A percentile compares a stretch with the other conserved stretches of the same genome.
phyloP scores from a whole-genome alignment of 495 filamentous ascomycete species.

The Xylaria palmicola region DNA sequence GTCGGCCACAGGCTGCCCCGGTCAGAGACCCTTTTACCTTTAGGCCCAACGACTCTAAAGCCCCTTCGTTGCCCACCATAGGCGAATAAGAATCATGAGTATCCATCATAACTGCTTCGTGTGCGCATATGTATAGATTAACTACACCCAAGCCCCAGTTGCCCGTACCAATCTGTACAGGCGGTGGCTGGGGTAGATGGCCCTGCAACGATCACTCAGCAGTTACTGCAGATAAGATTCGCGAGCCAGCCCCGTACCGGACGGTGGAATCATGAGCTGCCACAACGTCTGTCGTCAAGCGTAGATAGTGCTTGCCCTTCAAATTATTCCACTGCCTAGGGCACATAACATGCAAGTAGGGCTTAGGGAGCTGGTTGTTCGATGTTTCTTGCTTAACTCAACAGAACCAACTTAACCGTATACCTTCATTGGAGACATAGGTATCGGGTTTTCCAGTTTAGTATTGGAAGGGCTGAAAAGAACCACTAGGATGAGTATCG shows the following conservation, averaged over 20 bases:
- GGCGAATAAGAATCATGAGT: background rate
- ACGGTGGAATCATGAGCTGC: background rate
- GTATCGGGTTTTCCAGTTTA: conserved; percentile 2
- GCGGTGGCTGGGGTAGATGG: background rate
- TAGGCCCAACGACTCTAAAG: background rate
- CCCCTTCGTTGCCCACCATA: background rate
- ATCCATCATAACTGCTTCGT: background rate
- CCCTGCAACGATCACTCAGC: background rate
- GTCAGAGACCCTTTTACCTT: conserved; percentile 12
- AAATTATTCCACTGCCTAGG: background rate
- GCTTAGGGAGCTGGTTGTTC: conserved; percentile 1
- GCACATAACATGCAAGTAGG: conserved; percentile 1
- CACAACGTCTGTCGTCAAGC: background rate
- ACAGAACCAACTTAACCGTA: conserved; percentile 1
- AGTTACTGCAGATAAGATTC: conserved; percentile 1
- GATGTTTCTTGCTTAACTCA: background rate
- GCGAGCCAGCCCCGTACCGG: background rate
- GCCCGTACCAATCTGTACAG: background rate
- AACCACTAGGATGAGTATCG: background rate
- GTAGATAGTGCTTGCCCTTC: conserved; percentile 1
- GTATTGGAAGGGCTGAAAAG: background rate
- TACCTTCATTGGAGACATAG: conserved; percentile 4
- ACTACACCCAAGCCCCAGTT: background rate
- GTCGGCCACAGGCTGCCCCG: background rate
- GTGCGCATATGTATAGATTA: conserved; percentile 1